Evolutionary conservation across 495 filamentous ascomycete species (phyloP).

Genomic region (Xylaria intraflava): DNA sequence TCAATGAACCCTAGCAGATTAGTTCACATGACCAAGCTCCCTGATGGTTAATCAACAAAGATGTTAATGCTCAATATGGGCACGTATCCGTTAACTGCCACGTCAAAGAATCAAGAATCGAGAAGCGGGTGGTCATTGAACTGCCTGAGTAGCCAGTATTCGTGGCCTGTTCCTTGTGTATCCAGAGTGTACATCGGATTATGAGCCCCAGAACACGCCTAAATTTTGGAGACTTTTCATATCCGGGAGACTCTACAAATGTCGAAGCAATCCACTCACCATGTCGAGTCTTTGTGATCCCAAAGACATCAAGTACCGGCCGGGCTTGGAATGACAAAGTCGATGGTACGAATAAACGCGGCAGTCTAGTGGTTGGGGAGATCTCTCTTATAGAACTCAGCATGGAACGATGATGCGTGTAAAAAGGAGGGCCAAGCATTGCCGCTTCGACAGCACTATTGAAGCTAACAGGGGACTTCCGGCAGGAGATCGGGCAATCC

Average conservation of each 20-base stretch:
- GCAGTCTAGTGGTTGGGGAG: no score
- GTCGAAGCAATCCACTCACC: background rate
- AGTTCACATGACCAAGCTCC: background rate
- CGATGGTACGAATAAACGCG: no score
- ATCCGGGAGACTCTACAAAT: background rate
- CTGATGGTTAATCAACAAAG: background rate
- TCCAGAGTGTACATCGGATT: background rate
- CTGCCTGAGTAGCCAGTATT: background rate
- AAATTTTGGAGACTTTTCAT: background rate
- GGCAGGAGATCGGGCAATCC: constrained; percentile 87
- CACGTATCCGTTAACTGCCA: background rate
- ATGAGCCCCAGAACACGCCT: background rate
- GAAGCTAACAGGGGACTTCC: constrained; percentile 67
- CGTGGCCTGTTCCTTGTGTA: background rate
- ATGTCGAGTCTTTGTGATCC: background rate
- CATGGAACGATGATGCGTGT: constrained; percentile 32
- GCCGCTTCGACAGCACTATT: constrained; percentile 89
- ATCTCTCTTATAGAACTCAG: no score
- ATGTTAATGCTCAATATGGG: background rate
- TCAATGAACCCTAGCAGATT: background rate
- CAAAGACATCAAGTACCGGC: background rate
- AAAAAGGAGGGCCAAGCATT: constrained; percentile 58
- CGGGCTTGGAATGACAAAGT: no score
- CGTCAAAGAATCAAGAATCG: background rate
- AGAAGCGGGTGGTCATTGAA: no score